phyloP scores from a whole-genome alignment of 164 flowering plant species.

The Stephania cephalantha region DNA sequence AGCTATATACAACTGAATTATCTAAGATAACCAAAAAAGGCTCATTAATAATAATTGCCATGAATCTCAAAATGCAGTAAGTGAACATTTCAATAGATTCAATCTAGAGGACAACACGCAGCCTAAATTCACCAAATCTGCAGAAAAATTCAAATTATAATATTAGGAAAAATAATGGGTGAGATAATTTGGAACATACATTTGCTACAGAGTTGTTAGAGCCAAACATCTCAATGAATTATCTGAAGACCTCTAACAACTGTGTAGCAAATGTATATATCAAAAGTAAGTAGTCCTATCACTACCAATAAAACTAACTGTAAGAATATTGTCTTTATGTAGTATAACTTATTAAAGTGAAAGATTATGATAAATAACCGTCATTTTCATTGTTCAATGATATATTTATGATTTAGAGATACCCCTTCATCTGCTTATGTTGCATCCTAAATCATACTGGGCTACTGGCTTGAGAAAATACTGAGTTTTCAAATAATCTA shows the following conservation, averaged over 20 bases:
- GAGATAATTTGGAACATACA: no score
- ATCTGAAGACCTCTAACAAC: no score
- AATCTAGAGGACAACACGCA: background rate
- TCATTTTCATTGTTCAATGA: background rate
- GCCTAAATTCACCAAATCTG: background rate
- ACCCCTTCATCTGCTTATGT: background rate
- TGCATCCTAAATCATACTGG: background rate
- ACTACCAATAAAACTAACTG: background rate
- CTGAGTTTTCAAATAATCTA: conserved; percentile 15
- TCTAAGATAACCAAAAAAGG: background rate
- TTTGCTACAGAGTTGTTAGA: no score
- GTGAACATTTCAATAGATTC: background rate
- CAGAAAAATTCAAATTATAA: no score
- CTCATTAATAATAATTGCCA: background rate
- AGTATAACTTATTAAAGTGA: background rate
- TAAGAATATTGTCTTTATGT: background rate
- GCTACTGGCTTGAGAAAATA: background rate
- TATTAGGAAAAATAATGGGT: no score
- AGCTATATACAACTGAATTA: background rate
- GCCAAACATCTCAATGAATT: no score
- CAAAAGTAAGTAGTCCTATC: no score
- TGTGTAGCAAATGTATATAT: no score
- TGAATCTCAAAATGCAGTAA: background rate
- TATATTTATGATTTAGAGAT: background rate
- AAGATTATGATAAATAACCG: background rate